Evolutionary conservation across 1,139 yeast species (phyloP), one percentile per base, ranked within the genome.

Genomic region (Debaryomyces sp.): DNA sequence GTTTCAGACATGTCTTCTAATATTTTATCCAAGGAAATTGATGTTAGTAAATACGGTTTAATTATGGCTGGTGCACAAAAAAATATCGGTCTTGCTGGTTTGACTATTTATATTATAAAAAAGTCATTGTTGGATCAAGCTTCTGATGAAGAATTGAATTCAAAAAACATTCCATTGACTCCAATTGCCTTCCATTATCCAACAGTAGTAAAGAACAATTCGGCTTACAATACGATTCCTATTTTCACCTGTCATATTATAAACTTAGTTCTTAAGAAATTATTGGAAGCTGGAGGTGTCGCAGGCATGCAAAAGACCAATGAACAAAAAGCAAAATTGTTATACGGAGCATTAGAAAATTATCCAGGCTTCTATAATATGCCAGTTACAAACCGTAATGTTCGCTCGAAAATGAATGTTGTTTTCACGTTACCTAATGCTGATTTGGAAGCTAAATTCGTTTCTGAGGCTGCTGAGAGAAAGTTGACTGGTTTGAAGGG

Each of bases 51-150:
- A 67, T 92, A 83, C 62, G 98, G 97, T 46, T 74, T 91, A 40
- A 85, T 94, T 52, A 71, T 73, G 83, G 96, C 95, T n/a, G 99
- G 99, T 51, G 99, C 98, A 17, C 99, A 94, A 71, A 94, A 94
- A 72, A 94, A 94, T 66, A 90, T 94, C 62, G 99, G 99, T 48
- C 76, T 94, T 64, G 98, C 99, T 5, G 99, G 99, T 39, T 81
- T 94, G 57, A 87, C 98, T 15, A 79, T 94, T 54, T 92, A 91
- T 67, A 92, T 94, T 58, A 85, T 92, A 66, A 89, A 89, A 70
- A 92, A 92, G 67, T 65, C 84, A 4, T 77, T 94, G 46, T 72
- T 94, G 48, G 86, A 84, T 30, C 84, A 84, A 55, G 84, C 90
- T 1, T 60, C 82, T 5, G 90, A 85, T 52, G 87, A 73, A 1